Conservation (phyloP, 257 asterid species). For the Cruciata laevipes region DNA sequence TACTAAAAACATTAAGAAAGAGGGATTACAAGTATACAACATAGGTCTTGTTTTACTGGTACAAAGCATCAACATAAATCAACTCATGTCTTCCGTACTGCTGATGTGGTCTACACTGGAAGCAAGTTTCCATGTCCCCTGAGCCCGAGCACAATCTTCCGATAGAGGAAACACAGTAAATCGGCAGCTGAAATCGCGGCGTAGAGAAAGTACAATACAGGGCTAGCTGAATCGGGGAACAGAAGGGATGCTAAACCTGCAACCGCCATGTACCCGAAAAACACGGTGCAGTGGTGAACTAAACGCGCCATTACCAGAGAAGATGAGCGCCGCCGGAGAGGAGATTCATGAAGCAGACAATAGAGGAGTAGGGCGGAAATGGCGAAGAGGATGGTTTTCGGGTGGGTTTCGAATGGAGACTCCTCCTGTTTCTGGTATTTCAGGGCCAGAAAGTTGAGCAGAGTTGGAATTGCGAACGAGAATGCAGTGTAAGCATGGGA, state of each 20-base stretch:
- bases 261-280: neutral
- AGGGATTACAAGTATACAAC: no score
- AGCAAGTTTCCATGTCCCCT: neutral
- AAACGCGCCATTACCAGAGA: no score
- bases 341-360: neutral
- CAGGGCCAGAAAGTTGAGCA: conserved; percentile 3
- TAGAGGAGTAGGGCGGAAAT: neutral
- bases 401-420: conserved; percentile 2
- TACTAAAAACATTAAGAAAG: no score
- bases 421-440: neutral
- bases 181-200: neutral
- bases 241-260: conserved; percentile 5
- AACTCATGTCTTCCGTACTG: no score
- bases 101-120: neutral
- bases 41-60: no score
- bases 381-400: neutral
- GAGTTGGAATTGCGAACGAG: neutral
- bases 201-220: neutral
- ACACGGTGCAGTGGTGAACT: neutral
- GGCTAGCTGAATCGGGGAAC: neutral
- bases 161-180: neutral
- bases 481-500: neutral
- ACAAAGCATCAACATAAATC: no score
- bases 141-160: neutral
- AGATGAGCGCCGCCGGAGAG: neutral